Base-by-base conservation (phyloP, 768 basidiomycete genomes). In the Amylocystis lapponica region DNA sequence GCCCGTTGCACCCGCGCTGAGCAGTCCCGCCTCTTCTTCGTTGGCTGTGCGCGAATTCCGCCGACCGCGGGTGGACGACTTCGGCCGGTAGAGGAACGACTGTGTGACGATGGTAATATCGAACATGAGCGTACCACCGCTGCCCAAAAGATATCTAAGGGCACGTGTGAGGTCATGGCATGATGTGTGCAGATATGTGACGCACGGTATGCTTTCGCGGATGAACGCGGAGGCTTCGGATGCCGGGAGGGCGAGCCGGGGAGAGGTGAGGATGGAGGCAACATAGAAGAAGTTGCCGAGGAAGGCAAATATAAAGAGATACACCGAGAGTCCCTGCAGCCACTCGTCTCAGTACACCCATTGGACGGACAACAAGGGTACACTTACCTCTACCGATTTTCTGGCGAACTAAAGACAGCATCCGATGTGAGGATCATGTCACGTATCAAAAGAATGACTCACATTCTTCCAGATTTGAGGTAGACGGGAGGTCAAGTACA, bases 391-490 rank as follows among this genome's bases (percentile, higher is more conserved):
- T 14, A 94, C 89, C 35, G 92, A 95, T 71, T 93, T 91, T 42
- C 93, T 76, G 43, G 75, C 80, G 57, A 76, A 94, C 91, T 95
- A 52, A 39, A 23, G 7, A 16, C 46, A 14, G 17, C n/a, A n/a
- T n/a, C n/a, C n/a, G n/a, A n/a, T n/a, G n/a, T n/a, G n/a, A n/a
- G 29, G 29, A 30, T 30, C 29, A 30, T 12, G 20, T 23, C n/a
- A 39, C 6, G 41, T 37, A 22, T 25, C 16, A 5, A 33, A n/a
- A 39, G 23, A 33, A 36, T 9, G 22, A 80, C 91, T 61, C 62
- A 96, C 94, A 57, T 97, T 97, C 65, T 94, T 95, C 96, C 96
- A 98, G 50, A 99, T 96, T 63, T 99, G 96, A 17, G 96, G 96
- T 55, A 99, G 65, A 46, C 96, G 79, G 3, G 86, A 89, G 3